Conservation (phyloP, 2,329 filamentous ascomycete species). For the Neofusicoccum parvum region DNA sequence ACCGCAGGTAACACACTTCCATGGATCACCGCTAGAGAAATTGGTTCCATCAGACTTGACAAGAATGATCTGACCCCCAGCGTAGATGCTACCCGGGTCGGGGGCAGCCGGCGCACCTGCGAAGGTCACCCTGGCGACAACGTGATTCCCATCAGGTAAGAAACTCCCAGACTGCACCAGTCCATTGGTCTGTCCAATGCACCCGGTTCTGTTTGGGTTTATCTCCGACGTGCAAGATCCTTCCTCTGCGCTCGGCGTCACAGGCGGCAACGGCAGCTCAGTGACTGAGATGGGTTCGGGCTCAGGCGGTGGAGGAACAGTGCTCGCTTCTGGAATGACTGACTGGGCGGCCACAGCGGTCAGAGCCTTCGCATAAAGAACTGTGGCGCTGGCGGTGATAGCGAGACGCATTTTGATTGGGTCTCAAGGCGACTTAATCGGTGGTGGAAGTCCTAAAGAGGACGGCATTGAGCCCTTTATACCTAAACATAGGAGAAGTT, state of each 20-base stretch:
- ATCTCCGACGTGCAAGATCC: constrained; percentile 39
- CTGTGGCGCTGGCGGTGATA: background rate
- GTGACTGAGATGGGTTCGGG: constrained; percentile 41
- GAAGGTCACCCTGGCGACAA: constrained; percentile 45
- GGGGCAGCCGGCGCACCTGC: constrained; percentile 45
- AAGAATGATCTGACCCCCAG: constrained; percentile 46
- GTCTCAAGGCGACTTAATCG: background rate
- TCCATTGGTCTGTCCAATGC: constrained; percentile 31
- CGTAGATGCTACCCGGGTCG: constrained; percentile 46
- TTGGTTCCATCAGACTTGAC: constrained; percentile 45
- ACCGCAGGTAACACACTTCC: constrained; percentile 53
- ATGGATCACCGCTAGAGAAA: constrained; percentile 49
- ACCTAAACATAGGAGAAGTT: background rate
- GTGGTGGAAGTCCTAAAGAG: background rate
- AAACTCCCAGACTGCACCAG: constrained; percentile 39
- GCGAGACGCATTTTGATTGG: background rate
- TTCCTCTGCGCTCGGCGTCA: constrained; percentile 26
- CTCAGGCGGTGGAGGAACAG: constrained; percentile 10
- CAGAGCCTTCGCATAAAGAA: background rate
- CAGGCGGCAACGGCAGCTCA: constrained; percentile 43
- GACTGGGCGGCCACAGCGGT: background rate
- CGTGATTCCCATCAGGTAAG: constrained; percentile 47
- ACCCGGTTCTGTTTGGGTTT: constrained; percentile 44
- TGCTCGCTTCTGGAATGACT: background rate
- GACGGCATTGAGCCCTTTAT: background rate